Evolutionary conservation across 148 eudicot species (phyloP).

Genomic region (Rhododendron henanense): DNA sequence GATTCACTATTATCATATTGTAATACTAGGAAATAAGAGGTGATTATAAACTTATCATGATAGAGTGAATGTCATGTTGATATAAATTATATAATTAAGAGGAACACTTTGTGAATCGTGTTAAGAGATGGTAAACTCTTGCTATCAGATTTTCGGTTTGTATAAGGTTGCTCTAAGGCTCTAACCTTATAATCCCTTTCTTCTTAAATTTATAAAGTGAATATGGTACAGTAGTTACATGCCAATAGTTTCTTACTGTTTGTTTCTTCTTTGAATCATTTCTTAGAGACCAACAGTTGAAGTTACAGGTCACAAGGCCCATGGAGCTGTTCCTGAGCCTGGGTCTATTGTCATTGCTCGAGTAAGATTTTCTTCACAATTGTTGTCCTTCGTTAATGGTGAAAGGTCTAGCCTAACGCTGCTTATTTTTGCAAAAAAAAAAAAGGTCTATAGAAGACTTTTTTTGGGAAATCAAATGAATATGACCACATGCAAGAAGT

Average conservation of each 20-base stretch:
- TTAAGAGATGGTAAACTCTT: background rate
- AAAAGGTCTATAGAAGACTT: background rate
- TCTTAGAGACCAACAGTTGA: conserved; percentile 73
- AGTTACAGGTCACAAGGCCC: conserved; percentile 91
- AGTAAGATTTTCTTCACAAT: conserved; percentile 37
- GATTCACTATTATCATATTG: background rate
- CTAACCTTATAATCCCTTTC: background rate
- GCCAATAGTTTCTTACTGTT: background rate
- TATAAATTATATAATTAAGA: background rate
- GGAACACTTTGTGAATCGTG: background rate
- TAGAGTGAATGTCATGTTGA: background rate
- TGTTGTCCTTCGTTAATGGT: background rate
- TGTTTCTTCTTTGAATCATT: conserved; percentile 5
- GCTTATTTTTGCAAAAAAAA: conserved; percentile 1
- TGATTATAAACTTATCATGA: background rate
- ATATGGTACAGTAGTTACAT: background rate
- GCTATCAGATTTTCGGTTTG: background rate
- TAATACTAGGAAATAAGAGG: background rate
- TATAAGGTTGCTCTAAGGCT: background rate
- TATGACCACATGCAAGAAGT: background rate
- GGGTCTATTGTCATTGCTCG: conserved; percentile 77
- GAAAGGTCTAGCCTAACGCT: background rate
- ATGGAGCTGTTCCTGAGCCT: conserved; percentile 89
- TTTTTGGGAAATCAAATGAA: background rate
- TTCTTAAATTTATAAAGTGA: background rate